Conservation (phyloP, 1,284 basidiomycete species). For the Leucoagaricus sp. region DNA sequence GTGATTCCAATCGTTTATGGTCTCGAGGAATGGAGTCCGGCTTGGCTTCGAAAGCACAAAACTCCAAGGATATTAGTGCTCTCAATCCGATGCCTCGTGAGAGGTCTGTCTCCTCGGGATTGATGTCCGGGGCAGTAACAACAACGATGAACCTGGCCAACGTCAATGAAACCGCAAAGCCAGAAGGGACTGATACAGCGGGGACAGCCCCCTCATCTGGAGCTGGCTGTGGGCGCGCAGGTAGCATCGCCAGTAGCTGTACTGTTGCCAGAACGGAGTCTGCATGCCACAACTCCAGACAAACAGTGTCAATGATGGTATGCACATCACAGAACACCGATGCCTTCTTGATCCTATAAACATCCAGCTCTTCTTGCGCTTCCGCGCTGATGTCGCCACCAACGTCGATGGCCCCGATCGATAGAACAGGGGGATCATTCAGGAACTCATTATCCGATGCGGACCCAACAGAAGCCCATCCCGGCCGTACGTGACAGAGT, state of each 20-base stretch:
- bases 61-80: constrained; percentile 59
- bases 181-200: constrained; percentile 41
- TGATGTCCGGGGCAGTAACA: constrained; percentile 76
- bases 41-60: constrained; percentile 54
- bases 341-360: constrained; percentile 49
- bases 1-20: constrained; percentile 44
- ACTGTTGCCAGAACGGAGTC: constrained; percentile 58
- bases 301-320: constrained; percentile 60
- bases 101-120: constrained; percentile 67
- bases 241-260: constrained; percentile 41
- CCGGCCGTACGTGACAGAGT: constrained; percentile 45
- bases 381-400: constrained; percentile 48
- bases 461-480: constrained; percentile 23
- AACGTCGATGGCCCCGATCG: constrained; percentile 57
- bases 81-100: constrained; percentile 74
- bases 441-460: constrained; percentile 35
- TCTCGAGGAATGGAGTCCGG: constrained; percentile 46
- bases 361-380: constrained; percentile 25
- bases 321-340: constrained; percentile 56
- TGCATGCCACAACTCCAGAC: constrained; percentile 75
- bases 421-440: constrained; percentile 54
- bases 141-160: constrained; percentile 68
- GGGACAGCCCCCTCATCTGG: constrained; percentile 5
- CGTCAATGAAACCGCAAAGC: constrained; percentile 59
- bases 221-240: constrained; percentile 19